Evolutionary conservation across 495 filamentous ascomycete genomes (phyloP).

Genomic region (Trichoderma gamsii): DNA sequence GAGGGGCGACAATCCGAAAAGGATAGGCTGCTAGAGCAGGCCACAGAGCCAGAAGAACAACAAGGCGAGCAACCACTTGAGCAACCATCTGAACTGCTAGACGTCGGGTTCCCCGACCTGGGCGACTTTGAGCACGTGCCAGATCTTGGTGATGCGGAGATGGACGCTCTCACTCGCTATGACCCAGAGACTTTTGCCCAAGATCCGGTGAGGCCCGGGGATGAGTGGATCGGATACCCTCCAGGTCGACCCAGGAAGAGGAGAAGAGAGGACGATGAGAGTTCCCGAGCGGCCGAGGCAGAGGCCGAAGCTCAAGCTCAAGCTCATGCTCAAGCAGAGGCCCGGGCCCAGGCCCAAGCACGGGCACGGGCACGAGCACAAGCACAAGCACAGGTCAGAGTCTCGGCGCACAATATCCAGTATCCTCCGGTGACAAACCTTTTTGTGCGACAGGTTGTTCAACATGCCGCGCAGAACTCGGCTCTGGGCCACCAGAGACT

Average conservation of each 20-base stretch:
- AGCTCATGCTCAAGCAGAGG: background rate
- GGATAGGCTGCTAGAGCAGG: background rate
- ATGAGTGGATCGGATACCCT: background rate
- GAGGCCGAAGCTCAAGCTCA: background rate
- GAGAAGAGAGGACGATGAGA: background rate
- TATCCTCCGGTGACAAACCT: slow-evolving; percentile 66
- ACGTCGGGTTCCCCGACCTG: background rate
- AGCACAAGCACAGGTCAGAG: slow-evolving; percentile 25
- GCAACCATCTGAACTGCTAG: background rate
- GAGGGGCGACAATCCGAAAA: background rate
- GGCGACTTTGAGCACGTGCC: background rate
- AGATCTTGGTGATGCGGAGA: background rate
- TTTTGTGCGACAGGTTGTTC: slow-evolving; percentile 70
- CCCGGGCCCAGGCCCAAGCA: background rate
- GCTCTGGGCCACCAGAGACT: slow-evolving; percentile 57
- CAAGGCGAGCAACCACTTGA: background rate
- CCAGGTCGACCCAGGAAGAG: background rate
- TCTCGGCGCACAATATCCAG: slow-evolving; percentile 68
- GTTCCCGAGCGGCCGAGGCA: background rate
- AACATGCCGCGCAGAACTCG: slow-evolving; percentile 56
- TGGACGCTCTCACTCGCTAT: background rate
- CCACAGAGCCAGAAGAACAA: background rate
- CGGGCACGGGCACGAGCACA: background rate
- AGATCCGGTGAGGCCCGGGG: background rate
- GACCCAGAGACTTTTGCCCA: background rate